Conservation (phyloP, 1,139 yeast species). For the Magnusiomyces sp. region DNA sequence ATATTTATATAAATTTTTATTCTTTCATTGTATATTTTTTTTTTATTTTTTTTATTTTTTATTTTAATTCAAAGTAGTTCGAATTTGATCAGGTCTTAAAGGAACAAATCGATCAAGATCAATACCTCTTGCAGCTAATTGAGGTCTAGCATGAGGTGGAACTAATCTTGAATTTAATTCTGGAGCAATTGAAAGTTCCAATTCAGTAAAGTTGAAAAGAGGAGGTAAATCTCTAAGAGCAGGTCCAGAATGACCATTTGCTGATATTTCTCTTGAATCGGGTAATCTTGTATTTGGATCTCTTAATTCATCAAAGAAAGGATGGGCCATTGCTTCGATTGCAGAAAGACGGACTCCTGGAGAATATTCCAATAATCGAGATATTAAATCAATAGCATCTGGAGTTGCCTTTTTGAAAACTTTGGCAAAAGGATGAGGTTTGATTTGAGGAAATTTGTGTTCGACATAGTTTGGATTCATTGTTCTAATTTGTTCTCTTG, state of each 20-base stretch:
- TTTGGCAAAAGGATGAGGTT: slow-evolving; percentile 80
- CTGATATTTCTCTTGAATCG: slow-evolving; percentile 29
- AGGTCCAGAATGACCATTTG: slow-evolving; percentile 20
- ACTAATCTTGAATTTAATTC: slow-evolving; percentile 33
- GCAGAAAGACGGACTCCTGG: slow-evolving; percentile 67
- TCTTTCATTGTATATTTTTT: background rate
- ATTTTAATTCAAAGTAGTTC: background rate
- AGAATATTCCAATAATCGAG: slow-evolving; percentile 59
- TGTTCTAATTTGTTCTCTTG: slow-evolving; percentile 81
- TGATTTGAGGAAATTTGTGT: slow-evolving; percentile 92
- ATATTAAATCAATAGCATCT: slow-evolving; percentile 58
- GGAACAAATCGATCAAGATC: slow-evolving; percentile 34
- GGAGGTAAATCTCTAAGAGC: slow-evolving; percentile 35
- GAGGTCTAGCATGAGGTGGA: slow-evolving; percentile 34
- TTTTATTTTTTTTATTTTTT: background rate
- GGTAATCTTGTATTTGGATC: slow-evolving; percentile 48
- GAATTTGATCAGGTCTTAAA: slow-evolving; percentile 28
- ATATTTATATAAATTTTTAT: background rate
- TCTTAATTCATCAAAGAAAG: slow-evolving; percentile 71
- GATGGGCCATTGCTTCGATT: slow-evolving; percentile 57
- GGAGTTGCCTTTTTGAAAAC: slow-evolving; percentile 62
- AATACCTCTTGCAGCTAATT: slow-evolving; percentile 27
- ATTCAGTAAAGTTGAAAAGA: slow-evolving; percentile 33
- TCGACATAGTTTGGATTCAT: slow-evolving; percentile 98
- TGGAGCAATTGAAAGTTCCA: slow-evolving; percentile 36